phyloP scores from a whole-genome alignment of 2,329 filamentous ascomycete species.

The Hypoxylon sp. region DNA sequence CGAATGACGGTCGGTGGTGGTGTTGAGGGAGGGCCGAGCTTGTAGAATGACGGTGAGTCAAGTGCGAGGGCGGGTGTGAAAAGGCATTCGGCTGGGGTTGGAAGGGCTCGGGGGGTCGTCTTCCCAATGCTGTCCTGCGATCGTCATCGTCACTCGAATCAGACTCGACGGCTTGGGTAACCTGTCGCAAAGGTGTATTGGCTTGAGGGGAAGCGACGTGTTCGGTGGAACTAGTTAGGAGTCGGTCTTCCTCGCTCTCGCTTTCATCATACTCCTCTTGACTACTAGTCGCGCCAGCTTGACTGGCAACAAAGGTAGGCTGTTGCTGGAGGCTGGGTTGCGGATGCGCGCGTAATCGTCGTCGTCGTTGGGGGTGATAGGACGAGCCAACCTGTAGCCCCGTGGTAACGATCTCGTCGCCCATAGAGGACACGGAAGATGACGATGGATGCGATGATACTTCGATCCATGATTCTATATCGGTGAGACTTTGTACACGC shows the following conservation, averaged over 20 bases:
- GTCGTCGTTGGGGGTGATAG: slow-evolving; percentile 69
- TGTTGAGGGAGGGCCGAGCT: slow-evolving; percentile 62
- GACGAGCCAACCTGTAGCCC: slow-evolving; percentile 81
- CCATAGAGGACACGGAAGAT: slow-evolving; percentile 86
- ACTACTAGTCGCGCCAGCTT: slow-evolving; percentile 71
- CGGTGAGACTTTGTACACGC: slow-evolving; percentile 43
- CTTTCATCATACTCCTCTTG: slow-evolving; percentile 96
- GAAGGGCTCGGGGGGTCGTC: slow-evolving; percentile 69
- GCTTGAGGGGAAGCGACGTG: slow-evolving; percentile 54
- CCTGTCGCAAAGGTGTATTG: slow-evolving; percentile 51
- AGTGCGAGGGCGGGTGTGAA: slow-evolving; percentile 77
- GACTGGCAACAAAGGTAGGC: slow-evolving; percentile 56
- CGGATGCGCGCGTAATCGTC: slow-evolving; percentile 55
- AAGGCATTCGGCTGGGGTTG: slow-evolving; percentile 93
- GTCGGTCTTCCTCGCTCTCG: slow-evolving; percentile 85
- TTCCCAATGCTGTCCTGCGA: slow-evolving; percentile 83
- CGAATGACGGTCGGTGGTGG: slow-evolving; percentile 62
- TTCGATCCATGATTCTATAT: slow-evolving; percentile 93
- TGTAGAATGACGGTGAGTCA: slow-evolving; percentile 63
- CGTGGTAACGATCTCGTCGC: slow-evolving; percentile 91
- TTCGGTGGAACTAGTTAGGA: slow-evolving; percentile 70
- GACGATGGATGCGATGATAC: slow-evolving; percentile 93
- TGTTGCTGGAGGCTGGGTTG: slow-evolving; percentile 48
- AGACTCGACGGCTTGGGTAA: slow-evolving; percentile 53
- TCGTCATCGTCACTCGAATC: slow-evolving; percentile 73